phyloP scores from a whole-genome alignment of 495 filamentous ascomycete species.

The Podospora sp. region DNA sequence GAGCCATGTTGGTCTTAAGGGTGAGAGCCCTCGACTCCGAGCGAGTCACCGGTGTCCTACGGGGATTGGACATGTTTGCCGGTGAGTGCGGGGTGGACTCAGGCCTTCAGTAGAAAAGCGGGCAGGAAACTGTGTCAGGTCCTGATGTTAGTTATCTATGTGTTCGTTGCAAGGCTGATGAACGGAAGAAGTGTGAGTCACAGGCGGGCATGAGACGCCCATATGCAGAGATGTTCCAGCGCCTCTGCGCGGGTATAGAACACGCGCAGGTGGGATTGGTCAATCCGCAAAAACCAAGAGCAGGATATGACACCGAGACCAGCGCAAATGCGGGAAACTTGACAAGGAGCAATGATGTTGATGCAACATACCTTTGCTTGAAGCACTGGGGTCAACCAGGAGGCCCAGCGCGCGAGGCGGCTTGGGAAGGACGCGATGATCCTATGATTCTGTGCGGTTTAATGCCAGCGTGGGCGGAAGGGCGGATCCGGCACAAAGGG shows the following conservation, averaged over 20 bases:
- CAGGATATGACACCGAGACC: constrained; percentile 13
- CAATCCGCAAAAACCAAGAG: constrained; percentile 21
- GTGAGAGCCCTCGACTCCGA: constrained; percentile 45
- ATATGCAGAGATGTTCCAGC: constrained; percentile 23
- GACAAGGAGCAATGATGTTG: constrained; percentile 8
- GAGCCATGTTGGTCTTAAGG: constrained; percentile 55
- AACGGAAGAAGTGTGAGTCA: constrained; percentile 35
- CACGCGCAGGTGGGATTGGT: constrained; percentile 25
- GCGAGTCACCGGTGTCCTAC: constrained; percentile 53
- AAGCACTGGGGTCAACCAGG: constrained; percentile 15
- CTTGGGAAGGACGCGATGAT: not conserved
- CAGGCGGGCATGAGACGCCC: constrained; percentile 27
- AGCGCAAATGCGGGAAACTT: constrained; percentile 9
- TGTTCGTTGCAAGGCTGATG: constrained; percentile 28
- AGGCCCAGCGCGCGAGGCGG: constrained; percentile 21
- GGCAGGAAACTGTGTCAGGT: constrained; percentile 29
- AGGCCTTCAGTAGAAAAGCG: constrained; percentile 26
- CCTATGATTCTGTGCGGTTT: not conserved
- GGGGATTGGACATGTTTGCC: constrained; percentile 56
- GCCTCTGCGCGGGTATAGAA: constrained; percentile 7
- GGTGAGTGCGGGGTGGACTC: constrained; percentile 38
- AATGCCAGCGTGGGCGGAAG: constrained; percentile 5
- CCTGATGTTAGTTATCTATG: constrained; percentile 34
- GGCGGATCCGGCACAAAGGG: constrained; percentile 12
- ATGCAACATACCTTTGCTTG: constrained; percentile 22